These are phyloP conservation scores for Hygrocybe punicea DNA, from an alignment of 768 basidiomycete genomes.

Conservation along the genomic window DNA sequence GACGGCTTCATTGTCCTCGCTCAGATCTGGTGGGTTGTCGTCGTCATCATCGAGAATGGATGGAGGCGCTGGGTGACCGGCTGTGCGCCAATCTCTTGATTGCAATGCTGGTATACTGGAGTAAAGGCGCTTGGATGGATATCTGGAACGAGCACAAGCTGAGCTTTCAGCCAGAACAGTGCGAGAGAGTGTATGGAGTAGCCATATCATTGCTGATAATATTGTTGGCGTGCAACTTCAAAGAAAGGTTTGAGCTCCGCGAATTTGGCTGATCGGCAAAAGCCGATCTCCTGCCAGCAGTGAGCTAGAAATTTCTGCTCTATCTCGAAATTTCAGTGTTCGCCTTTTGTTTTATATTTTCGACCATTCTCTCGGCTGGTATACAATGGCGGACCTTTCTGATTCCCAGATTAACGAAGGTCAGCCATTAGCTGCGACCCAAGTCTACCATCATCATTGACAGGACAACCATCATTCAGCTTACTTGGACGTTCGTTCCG, in stretches of 20 bases:
- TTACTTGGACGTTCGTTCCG: constrained; percentile 80
- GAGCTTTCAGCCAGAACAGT: neutral
- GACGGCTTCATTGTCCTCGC: constrained; percentile 51
- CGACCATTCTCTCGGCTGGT: constrained; percentile 1
- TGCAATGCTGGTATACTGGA: constrained; percentile 1
- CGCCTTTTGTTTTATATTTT: constrained; percentile 3
- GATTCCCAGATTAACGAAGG: constrained; percentile 73
- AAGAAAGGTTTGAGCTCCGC: neutral
- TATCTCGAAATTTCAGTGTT: neutral
- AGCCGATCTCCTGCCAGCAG: constrained; percentile 13
- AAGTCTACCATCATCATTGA: neutral
- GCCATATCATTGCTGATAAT: neutral
- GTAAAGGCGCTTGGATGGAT: constrained; percentile 4
- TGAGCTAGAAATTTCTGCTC: neutral
- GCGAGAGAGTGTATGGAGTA: neutral
- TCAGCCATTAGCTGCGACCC: constrained; percentile 30
- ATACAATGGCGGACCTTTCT: constrained; percentile 72
- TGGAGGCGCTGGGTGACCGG: constrained; percentile 37
- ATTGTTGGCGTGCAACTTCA: no score
- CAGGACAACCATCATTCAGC: constrained; percentile 43
- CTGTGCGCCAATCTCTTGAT: constrained; percentile 40
- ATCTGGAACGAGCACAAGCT: neutral
- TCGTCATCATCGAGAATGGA: constrained; percentile 51
- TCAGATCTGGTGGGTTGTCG: constrained; percentile 44
- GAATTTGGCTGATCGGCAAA: constrained; percentile 23